Evolutionary conservation across 106 monocot species (phyloP), one percentile per base, ranked within the genome.

Genomic region (Platanthera guangdongensis): DNA sequence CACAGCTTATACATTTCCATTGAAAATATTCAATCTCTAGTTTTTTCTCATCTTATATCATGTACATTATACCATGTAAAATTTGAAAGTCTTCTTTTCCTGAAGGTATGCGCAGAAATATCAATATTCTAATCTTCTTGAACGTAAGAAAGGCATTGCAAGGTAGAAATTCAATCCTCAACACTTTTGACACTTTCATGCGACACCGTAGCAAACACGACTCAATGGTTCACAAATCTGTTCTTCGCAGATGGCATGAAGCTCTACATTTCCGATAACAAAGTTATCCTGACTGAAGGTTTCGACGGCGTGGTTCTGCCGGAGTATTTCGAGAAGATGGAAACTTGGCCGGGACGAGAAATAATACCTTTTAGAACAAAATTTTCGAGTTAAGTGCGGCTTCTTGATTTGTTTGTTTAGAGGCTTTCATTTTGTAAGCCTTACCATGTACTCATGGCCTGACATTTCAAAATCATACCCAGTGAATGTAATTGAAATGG

Each of bases 231-330:
- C 45, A 5, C 5, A 25, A 68, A 10, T 71, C 9, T 5, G 77
- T 49, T 78, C 9, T 11, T 75, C 47, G 22, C 72, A 94, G 99
- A 94, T 30, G 99, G 94, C 78, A 94, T 99, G 99, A 92, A 94
- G 82, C 63, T 99, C 14, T 94, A 88, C 75, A 79, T 92, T 19
- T 94, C 99, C 7, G 94, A 94, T 74, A 99, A 99, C 73, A 89
- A 87, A 73, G 94, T 99, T 55, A 92, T 99, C 14, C 78, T 99
- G 77, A 99, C 99, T 0, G 99, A 94, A 79, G 99, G 99, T 63
- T 99, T 99, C 25, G 85, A 99, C 79, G 99, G 99, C 64, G 77
- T 85, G 6, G 90, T 99, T 50, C 99, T 94, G 14, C 81, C 87
- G 8, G 71, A 85, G 53, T 94, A 85, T 77, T 94, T 99, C 30